Evolutionary conservation across 2,329 filamentous ascomycete genomes (phyloP), one percentile per base, ranked within the genome.

Genomic region (Fusarium luffae): DNA sequence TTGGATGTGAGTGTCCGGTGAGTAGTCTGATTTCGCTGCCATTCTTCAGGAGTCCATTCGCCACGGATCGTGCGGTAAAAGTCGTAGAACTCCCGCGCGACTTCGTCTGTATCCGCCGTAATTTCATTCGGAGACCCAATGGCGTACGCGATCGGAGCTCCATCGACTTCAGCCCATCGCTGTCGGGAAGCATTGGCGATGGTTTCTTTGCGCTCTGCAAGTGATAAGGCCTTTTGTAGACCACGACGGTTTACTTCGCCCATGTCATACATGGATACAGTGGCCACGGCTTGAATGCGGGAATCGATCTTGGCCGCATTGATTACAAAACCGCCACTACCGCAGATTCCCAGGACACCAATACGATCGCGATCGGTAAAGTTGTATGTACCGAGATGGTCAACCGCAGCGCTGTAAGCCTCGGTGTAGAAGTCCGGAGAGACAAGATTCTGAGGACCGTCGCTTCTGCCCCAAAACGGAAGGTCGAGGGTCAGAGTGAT

Each of bases 261-360:
- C 57, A 59, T 59, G 1, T 59, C 51, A 10, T 59, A 59, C 57
- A 59, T 59, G 3, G 28, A 40, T 2, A 27, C 25, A 10, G 57
- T 59, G 5, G 57, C 57, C 7, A 59, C 18, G 2, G 57, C 57
- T 16, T 27, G 32, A 2, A 59, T 27, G 2, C 57, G 57, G 5
- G 41, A 44, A 18, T 59, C 57, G 3, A 59, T 41, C 32, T 59
- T 59, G 0, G 57, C 57, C 1, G 57, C 57, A 5, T 23, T 59
- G 5, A 59, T 57, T 12, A 59, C 0, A 2, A 57, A 59, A 1
- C 23, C 2, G 0, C 57, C 57, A 2, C 57, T 59, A 7, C 57
- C 57, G 2, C 57, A 59, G 2, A 59, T 46, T 9, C 57, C 57
- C n/a, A 59, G 12, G 0, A 16, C 57, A 0, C 57, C 57, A 12